Evolutionary conservation across 331 rosid species (phyloP), one percentile per base, ranked within the genome.

Genomic region (Malus hybrid): DNA sequence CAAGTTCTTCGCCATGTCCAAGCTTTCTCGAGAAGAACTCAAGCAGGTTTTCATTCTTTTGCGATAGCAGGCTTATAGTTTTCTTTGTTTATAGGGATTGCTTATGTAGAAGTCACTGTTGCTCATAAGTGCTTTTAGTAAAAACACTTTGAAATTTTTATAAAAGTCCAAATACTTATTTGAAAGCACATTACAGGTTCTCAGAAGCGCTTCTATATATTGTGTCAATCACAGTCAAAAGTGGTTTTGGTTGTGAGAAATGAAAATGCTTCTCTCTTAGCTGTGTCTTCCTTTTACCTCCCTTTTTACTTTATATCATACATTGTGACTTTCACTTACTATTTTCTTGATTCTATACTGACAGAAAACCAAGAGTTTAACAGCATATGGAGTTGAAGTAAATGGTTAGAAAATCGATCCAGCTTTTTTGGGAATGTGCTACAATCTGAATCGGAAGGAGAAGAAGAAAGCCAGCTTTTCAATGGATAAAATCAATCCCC

Each of bases 1-100:
- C 0, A 88, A 89, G 76, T 92, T 94, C 82, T 90, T 94, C 52
- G 87, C 97, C n/a, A 85, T 90, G 86, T 90, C 97, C 9, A 91
- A 85, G 65, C 92, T 92, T 76, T 84, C 97, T 70, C 95, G 96
- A 3, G 55, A 87, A 1, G 93, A 94, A 79, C 96, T 94, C 69
- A 92, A 94, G 79, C 99, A 92, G 84, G 93, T 85, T n/a, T 11
- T 46, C 50, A 24, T 36, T 76, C 6, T 18, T 34, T 27, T 20
- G 29, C 73, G 31, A 31, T 3, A 16, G 29, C 22, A 64, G 42
- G 13, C 68, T 64, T 0, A 31, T 14, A 14, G 18, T 15, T 14
- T 5, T 48, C 55, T 14, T 48, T 48, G 7, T 36, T 48, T 48
- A 13, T 48, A 14, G 19, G 55, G 55, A 24, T 24, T 24, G 24